These are phyloP conservation scores for Tuctoria greenei DNA, from an alignment of 176 grass and related monocot species.

Conservation along the genomic window DNA sequence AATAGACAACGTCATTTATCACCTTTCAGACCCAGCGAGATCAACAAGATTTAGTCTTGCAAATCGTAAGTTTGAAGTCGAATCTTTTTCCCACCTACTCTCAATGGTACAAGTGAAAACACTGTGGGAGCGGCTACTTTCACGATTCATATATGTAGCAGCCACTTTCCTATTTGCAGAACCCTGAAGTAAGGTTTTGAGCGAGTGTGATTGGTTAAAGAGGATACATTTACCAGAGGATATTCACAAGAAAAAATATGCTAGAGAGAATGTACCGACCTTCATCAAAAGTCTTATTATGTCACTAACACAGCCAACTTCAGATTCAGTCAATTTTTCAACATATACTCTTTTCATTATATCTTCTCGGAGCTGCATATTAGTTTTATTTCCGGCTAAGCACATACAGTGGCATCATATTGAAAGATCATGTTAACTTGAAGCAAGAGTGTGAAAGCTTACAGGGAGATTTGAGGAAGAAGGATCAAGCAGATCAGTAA, in stretches of 20 bases:
- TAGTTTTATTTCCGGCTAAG: conserved; percentile 12
- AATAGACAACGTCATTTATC: neutral
- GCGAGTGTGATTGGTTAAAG: neutral
- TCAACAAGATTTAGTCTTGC: conserved; percentile 96
- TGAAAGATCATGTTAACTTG: conserved; percentile 23
- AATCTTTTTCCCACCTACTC: conserved; percentile 90
- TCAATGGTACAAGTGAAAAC: conserved; percentile 98
- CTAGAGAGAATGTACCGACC: conserved; percentile 43
- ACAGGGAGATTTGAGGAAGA: conserved; percentile 84
- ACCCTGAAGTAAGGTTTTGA: conserved; percentile 57
- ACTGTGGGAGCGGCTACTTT: conserved; percentile 93
- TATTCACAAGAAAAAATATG: conserved; percentile 24
- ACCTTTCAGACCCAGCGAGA: conserved; percentile 97
- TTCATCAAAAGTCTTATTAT: conserved; percentile 83
- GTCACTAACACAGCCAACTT: conserved; percentile 83
- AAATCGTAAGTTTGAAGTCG: conserved; percentile 71
- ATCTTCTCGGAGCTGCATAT: conserved; percentile 81
- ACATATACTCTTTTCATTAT: conserved; percentile 77
- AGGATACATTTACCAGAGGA: neutral
- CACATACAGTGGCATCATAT: conserved; percentile 7
- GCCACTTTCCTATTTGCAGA: conserved; percentile 90
- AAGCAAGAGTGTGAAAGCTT: conserved; percentile 35
- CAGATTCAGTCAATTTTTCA: conserved; percentile 87
- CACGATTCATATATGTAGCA: conserved; percentile 89
- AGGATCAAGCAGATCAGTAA: conserved; percentile 95